Percentiles rank a stretch among this genome's conserved stretches.
phyloP scores from a whole-genome alignment of 2,329 filamentous ascomycete genomes.

The Fusarium foetens region DNA sequence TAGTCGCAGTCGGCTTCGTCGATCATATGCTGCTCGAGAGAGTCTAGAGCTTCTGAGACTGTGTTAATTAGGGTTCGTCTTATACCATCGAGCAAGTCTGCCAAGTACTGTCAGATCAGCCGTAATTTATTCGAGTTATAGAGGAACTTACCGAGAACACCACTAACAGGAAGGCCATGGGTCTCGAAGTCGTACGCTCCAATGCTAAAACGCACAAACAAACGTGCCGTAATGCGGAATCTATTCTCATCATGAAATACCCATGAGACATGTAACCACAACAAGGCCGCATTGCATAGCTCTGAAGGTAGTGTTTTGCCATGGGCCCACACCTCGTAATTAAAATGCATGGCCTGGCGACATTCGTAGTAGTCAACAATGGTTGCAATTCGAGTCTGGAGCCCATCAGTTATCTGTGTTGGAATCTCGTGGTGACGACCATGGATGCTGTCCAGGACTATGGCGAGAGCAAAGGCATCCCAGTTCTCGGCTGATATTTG shows the following conservation, averaged over 20 bases:
- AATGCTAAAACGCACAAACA: accelerated
- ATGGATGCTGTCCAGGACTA: conserved; percentile 6
- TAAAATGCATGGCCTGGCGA: too few species aligned
- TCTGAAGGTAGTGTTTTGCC: not conserved
- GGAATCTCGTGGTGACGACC: not conserved
- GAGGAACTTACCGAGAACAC: not conserved
- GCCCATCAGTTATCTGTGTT: not conserved
- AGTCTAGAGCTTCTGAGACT: accelerated
- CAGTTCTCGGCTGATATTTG: not conserved
- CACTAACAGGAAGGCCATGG: not conserved
- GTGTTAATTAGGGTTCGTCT: not conserved
- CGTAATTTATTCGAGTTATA: not conserved
- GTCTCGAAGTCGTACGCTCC: not conserved
- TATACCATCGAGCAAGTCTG: not conserved
- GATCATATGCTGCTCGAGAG: not conserved
- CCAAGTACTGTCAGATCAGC: not conserved
- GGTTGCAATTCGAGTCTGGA: not conserved
- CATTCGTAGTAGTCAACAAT: not conserved
- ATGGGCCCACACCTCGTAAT: too few species aligned
- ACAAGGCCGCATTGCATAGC: not conserved
- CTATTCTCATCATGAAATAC: not conserved
- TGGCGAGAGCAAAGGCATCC: not conserved
- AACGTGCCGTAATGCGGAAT: not conserved
- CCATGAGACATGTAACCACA: not conserved
- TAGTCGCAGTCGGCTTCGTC: not conserved